These are phyloP conservation scores for Basidiobolus heterosporus DNA, from an alignment of 371 early-diverging fungal genomes.

Conservation along the genomic window DNA sequence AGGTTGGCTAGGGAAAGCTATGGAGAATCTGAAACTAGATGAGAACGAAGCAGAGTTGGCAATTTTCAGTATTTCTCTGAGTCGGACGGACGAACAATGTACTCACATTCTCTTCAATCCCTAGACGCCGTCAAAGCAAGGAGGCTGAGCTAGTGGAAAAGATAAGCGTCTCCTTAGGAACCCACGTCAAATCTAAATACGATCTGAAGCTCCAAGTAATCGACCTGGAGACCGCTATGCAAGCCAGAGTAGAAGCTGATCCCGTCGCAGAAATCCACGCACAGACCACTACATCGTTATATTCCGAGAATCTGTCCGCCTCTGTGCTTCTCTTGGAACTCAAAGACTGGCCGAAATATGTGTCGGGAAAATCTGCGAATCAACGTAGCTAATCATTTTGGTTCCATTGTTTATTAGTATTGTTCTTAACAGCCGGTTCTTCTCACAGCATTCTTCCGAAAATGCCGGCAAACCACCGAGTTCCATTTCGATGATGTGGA, in stretches of 20 bases:
- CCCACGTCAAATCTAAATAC: slow-evolving; percentile 51
- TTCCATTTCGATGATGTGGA: slow-evolving; percentile 60
- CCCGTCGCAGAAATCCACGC: slow-evolving; percentile 45
- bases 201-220: slow-evolving; percentile 43
- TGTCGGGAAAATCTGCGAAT: slow-evolving; percentile 40
- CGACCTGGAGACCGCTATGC: slow-evolving; percentile 29
- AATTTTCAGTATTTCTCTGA: not conserved
- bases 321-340: slow-evolving; percentile 38
- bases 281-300: slow-evolving; percentile 49
- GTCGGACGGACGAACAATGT: not conserved
- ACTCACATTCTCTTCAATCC: not conserved
- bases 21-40: slow-evolving; percentile 48
- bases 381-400: slow-evolving; percentile 18
- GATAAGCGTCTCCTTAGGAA: slow-evolving; percentile 52
- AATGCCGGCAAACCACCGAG: slow-evolving; percentile 52
- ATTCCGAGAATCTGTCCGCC: slow-evolving; percentile 44
- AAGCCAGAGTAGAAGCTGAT: slow-evolving; percentile 22
- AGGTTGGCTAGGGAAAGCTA: slow-evolving; percentile 51
- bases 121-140: slow-evolving; percentile 1
- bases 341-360: slow-evolving; percentile 38
- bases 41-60: slow-evolving; percentile 23
- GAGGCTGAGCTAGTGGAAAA: slow-evolving; percentile 39
- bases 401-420: not conserved
- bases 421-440: too few species aligned
- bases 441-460: slow-evolving; percentile 37